phyloP scores from a whole-genome alignment of 2,329 filamentous ascomycete species.

The Pseudogymnoascus sp. region DNA sequence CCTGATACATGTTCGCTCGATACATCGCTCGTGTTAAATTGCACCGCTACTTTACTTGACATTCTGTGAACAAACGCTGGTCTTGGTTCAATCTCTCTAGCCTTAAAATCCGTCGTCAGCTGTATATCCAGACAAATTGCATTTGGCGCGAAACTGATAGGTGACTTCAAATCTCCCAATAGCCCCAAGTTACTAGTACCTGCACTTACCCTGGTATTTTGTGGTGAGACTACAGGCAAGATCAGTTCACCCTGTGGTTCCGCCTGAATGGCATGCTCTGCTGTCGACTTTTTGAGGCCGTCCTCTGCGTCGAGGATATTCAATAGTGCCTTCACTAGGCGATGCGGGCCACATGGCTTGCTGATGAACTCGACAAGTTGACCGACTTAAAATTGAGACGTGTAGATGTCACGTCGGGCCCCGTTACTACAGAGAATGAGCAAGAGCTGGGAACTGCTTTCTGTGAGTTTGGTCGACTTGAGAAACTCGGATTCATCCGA shows the following conservation, averaged over 20 bases:
- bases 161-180: constrained; percentile 1
- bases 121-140: not conserved
- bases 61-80: not conserved
- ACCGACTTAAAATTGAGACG: constrained; percentile 10
- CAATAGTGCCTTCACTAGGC: constrained; percentile 20
- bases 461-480: constrained; percentile 5
- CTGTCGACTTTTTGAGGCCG: not conserved
- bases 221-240: constrained; percentile 5
- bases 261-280: not conserved
- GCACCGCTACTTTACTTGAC: not conserved
- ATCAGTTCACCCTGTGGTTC: not conserved
- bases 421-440: constrained; percentile 19
- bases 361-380: constrained; percentile 19
- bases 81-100: not conserved
- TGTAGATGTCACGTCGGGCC: constrained; percentile 15
- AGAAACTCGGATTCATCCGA: constrained; percentile 17
- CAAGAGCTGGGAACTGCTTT: constrained; percentile 10
- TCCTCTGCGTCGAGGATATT: constrained; percentile 20
- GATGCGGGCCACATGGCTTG: constrained; percentile 21
- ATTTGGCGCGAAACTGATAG: constrained; percentile 18
- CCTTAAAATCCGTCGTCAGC: not conserved
- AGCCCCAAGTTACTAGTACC: constrained; percentile 11
- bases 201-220: constrained; percentile 13
- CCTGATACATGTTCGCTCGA: not conserved
- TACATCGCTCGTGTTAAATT: not conserved